Evolutionary conservation across 2,329 filamentous ascomycete species (phyloP), one percentile per base, ranked within the genome.

Genomic region (Coniella lustricola): DNA sequence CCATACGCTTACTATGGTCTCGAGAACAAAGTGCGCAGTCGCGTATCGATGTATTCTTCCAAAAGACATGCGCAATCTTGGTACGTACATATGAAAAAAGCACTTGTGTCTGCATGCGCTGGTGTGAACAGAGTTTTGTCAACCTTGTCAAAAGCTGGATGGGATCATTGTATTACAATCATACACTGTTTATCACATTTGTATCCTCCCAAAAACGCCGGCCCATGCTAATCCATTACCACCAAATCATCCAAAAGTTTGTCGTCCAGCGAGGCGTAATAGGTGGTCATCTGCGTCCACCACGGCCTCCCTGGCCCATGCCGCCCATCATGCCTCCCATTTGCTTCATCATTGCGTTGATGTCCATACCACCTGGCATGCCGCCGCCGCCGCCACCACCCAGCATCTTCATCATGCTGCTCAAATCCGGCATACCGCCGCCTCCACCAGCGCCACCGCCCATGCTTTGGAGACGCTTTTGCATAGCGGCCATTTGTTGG

Each of bases 401-500:
- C 57, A 96, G 78, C 86, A 95, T 94, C 75, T 93, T 91, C 80
- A 94, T 91, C 69, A 97, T 77, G 49, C 83, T 83, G 29, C 81
- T 81, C 77, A 96, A 85, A 59, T 94, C 89, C 0, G 84, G 84
- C 84, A 90, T 89, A 5, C 77, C 76, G 33, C 76, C 77, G 2
- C 73, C 84, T 3, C 74, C 82, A 33, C 74, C 84, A 2, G 72
- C 78, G 1, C 71, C 82, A 31, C 87, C 88, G 31, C 91, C 93
- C 88, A 97, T 95, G 57, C 85, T 88, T 63, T 90, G 87, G 70
- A 98, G 74, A 12, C 90, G 77, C 72, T 95, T 95, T 71, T 98
- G 93, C 90, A 97, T 95, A 2, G 93, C 91, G 0, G 90, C 90
- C 70, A 97, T 79, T 67, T 97, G 91, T 64, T 95, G 89, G 29